Evolutionary conservation across 148 eudicot species (phyloP).

Genomic region (Camellia sinensis): DNA sequence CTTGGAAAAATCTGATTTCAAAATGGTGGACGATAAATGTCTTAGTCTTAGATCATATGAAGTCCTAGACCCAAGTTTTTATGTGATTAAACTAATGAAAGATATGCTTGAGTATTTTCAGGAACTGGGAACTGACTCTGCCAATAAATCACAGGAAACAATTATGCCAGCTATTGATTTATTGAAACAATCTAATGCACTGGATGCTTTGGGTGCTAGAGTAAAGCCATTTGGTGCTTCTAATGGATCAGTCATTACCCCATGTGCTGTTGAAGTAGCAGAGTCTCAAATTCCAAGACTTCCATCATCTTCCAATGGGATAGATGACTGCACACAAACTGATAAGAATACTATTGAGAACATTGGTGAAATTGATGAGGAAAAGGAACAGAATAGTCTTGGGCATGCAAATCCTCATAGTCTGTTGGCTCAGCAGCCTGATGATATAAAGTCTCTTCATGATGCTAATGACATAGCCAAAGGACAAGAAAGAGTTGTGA

Average conservation of each 20-base stretch:
- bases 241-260: slow-evolving; percentile 30
- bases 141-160: slow-evolving; percentile 24
- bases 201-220: slow-evolving; percentile 24
- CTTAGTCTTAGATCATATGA: slow-evolving; percentile 28
- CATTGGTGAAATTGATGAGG: slow-evolving; percentile 18
- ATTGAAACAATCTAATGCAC: slow-evolving; percentile 17
- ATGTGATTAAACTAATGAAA: slow-evolving; percentile 43
- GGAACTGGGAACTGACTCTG: slow-evolving; percentile 32
- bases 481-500: slow-evolving; percentile 56
- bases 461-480: slow-evolving; percentile 50
- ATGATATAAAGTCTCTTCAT: slow-evolving; percentile 15
- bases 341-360: slow-evolving; percentile 19
- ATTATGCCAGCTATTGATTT: slow-evolving; percentile 20
- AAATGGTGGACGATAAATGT: slow-evolving; percentile 46
- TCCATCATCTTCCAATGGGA: slow-evolving; percentile 27
- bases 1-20: slow-evolving; percentile 30
- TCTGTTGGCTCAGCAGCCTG: slow-evolving; percentile 38
- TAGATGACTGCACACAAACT: slow-evolving; percentile 16
- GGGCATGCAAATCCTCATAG: slow-evolving; percentile 30
- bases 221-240: slow-evolving; percentile 18
- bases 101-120: slow-evolving; percentile 50
- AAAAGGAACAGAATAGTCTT: slow-evolving; percentile 25
- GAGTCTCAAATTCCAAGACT: slow-evolving; percentile 19
- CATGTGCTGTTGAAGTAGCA: slow-evolving; percentile 29
- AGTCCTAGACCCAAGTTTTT: slow-evolving; percentile 46